Base-by-base conservation (phyloP, 768 basidiomycete genomes). In the Kwoniella bestiolae region DNA sequence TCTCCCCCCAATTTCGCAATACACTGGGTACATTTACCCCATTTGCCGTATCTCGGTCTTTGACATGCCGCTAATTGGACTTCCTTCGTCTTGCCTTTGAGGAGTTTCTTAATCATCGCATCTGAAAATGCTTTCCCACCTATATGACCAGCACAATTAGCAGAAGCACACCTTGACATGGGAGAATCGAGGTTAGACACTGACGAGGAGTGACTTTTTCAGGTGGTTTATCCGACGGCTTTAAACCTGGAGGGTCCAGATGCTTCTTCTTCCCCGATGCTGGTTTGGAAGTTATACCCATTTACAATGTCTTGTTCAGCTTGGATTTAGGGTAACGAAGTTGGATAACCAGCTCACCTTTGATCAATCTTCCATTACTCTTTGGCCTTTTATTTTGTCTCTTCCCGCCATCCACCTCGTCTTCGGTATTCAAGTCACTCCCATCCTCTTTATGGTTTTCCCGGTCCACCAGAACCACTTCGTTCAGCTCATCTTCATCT, bases 1-100 rank as follows among this genome's bases (percentile, higher is more conserved):
- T 76, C 74, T 12, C 76, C 75, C 1, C 66, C 66, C 7, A 57
- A 8, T 53, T 79, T 79, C 4, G 63, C 63, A 14, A 75, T 58
- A 50, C 78, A 79, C 21, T 72, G 75, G 0, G 71, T 71, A 50
- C 78, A 79, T 68, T 74, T 78, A 2, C 71, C 71, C 68, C 68
- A 76, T 44, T 66, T 65, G 1, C 60, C 66, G 60, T 78, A 79
- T 11, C 75, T 56, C 3, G 71, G 65, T 55, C 67, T 47, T 9
- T 67, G 52, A 63, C 78, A 79, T 3, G 66, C 28, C 4, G 60
- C 61, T 14, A 70, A 21, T 46, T 79, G 78, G 3, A 69, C 35
- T 50, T 77, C 76, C 18, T 31, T 47, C 1, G 69, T 71, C 41
- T 69, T 68, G 31, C 76, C 76, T 46, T 55, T 44, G 3, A 73